A percentile compares a stretch with the other conserved stretches of the same genome.
Conservation (phyloP, 2,329 filamentous ascomycete species). For the Geoglossum cookeanum region DNA sequence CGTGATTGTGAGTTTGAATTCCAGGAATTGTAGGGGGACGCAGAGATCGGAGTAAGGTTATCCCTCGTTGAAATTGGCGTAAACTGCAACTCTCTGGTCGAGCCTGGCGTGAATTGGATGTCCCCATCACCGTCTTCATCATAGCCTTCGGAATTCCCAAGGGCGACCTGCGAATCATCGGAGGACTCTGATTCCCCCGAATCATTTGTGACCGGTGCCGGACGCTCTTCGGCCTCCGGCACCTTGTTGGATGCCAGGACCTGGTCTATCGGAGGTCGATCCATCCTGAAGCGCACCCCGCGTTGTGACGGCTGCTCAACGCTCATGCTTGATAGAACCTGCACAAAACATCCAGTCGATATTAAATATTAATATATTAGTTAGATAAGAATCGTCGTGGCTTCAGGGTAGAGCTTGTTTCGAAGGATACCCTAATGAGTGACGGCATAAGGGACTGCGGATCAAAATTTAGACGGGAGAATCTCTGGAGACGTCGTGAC, state of each 20-base stretch:
- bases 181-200: constrained; percentile 1
- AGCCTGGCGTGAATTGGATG: neutral
- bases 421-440: neutral
- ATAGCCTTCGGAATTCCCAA: neutral
- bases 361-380: neutral
- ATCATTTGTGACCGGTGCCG: neutral
- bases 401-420: neutral
- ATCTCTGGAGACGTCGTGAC: neutral
- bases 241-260: neutral
- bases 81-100: neutral
- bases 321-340: neutral
- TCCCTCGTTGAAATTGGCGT: neutral
- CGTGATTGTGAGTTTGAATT: neutral
- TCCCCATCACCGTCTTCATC: constrained; percentile 1
- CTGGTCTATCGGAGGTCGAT: neutral
- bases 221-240: neutral
- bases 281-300: neutral
- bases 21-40: neutral
- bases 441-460: neutral
- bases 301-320: neutral
- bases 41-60: constrained; percentile 2
- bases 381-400: neutral
- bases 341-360: neutral
- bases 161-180: neutral
- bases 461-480: neutral